Evolutionary conservation across 371 early-diverging fungal species (phyloP).

Genomic region (Syncephalastrum contaminatum): DNA sequence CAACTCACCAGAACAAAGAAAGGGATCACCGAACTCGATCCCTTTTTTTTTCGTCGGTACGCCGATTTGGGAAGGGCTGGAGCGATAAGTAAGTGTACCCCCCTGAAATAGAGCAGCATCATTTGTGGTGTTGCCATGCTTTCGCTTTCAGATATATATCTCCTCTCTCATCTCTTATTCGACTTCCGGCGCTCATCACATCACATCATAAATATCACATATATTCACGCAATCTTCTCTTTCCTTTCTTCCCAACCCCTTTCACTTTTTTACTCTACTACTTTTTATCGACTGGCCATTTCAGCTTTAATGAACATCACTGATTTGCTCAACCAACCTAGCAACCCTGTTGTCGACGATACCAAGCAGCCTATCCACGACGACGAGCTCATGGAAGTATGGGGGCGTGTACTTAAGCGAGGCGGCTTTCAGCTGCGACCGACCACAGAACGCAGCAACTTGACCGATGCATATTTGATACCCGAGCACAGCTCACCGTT

Average conservation of each 20-base stretch:
- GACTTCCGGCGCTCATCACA: no score
- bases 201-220: background rate
- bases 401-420: conserved; percentile 21
- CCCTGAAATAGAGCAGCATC: no score
- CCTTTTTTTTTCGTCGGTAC: no score
- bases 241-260: conserved; percentile 1
- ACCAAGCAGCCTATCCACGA: conserved; percentile 17
- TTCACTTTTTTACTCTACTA: background rate
- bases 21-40: no score
- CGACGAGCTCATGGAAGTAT: conserved; percentile 25
- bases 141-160: no score
- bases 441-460: conserved; percentile 25
- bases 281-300: background rate
- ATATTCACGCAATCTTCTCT: background rate
- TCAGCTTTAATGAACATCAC: conserved; percentile 13
- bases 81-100: no score
- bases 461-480: conserved; percentile 33
- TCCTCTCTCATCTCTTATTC: no score
- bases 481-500: conserved; percentile 9
- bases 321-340: conserved; percentile 16
- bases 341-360: background rate
- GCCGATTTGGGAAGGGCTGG: no score
- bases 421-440: conserved; percentile 19
- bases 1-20: no score
- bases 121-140: no score